Conservation (phyloP, 352 stramenopile species). For the Phytophthora pinifolia region DNA sequence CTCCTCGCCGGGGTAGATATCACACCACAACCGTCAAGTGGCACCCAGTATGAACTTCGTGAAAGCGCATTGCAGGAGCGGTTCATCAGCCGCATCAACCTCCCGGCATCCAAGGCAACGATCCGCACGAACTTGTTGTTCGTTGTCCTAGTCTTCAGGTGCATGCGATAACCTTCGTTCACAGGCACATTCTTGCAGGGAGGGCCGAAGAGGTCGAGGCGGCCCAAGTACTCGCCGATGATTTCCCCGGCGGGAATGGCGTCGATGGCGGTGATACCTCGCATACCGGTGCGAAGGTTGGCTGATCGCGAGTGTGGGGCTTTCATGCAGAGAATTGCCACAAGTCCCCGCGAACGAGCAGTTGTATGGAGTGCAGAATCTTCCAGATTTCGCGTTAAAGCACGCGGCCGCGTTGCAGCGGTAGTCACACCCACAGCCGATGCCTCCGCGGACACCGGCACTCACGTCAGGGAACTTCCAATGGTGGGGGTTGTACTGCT, state of each 20-base stretch:
- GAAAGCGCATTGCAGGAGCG: no score
- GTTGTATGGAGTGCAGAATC: background rate
- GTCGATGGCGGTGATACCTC: background rate
- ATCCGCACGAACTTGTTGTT: no score
- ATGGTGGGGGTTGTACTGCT: background rate
- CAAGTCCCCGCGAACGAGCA: background rate
- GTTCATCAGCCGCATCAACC: no score
- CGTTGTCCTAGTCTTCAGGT: background rate
- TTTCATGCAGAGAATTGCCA: background rate
- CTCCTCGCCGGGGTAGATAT: no score
- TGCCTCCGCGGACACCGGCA: background rate
- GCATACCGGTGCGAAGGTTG: constrained; percentile 2
- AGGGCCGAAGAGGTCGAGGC: background rate
- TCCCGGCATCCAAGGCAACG: no score
- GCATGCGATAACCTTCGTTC: background rate
- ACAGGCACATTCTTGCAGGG: constrained; percentile 1
- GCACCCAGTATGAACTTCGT: no score
- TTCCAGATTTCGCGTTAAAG: background rate
- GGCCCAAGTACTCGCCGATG: background rate
- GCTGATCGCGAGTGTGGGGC: background rate
- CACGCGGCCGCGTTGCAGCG: background rate
- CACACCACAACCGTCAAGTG: no score
- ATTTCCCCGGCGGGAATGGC: background rate
- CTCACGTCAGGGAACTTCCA: constrained; percentile 1
- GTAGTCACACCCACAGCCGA: background rate